Evolutionary conservation across 129 eudicot species (phyloP).

Genomic region (Flaveria sonorensis): DNA sequence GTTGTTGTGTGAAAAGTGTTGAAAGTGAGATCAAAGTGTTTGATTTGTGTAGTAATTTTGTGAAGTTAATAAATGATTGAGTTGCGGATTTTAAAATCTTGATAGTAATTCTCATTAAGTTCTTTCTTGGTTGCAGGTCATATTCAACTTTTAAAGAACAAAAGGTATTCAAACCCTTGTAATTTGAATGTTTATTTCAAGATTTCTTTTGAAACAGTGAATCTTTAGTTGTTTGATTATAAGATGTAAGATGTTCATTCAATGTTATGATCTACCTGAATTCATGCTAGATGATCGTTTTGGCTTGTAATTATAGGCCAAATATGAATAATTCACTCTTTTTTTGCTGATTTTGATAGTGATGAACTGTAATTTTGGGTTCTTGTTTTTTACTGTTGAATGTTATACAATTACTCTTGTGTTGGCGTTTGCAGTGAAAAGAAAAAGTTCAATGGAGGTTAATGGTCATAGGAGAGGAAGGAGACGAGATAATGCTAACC

Average conservation of each 20-base stretch:
- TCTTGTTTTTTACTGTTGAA: neutral
- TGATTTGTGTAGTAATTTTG: neutral
- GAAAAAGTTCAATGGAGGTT: slow-evolving; percentile 52
- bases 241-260: neutral
- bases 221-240: slow-evolving; percentile 21
- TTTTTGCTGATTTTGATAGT: slow-evolving; percentile 5
- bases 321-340: neutral
- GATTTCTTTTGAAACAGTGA: slow-evolving; percentile 2
- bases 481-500: slow-evolving; percentile 42
- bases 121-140: neutral
- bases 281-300: slow-evolving; percentile 1
- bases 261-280: slow-evolving; percentile 3
- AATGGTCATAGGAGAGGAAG: slow-evolving; percentile 55
- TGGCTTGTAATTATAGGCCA: neutral
- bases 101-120: neutral
- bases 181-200: slow-evolving; percentile 13
- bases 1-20: neutral
- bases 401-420: neutral
- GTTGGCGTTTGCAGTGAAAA: slow-evolving; percentile 33
- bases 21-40: neutral
- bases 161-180: too few species aligned
- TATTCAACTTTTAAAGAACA: neutral
- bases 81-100: slow-evolving; percentile 16
- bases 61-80: neutral
- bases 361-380: neutral